Evolutionary conservation across 371 early-diverging fungal species (phyloP).

Genomic region (Apophysomyces trapeziformis): DNA sequence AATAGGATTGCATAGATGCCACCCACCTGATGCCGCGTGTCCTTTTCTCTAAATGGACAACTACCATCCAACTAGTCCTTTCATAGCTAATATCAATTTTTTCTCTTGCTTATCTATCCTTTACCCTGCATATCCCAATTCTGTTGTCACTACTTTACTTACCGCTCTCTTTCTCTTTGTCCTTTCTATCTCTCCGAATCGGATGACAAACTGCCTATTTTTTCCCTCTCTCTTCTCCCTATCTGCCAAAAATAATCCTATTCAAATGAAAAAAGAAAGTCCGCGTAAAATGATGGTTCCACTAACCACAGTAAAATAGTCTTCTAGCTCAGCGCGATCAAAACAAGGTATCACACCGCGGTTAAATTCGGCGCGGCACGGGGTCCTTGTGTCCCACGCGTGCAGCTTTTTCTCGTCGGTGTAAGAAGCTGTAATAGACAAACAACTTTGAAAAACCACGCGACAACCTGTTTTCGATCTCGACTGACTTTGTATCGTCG

Average conservation of each 20-base stretch:
- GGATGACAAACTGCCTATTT: not conserved
- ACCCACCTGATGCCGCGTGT: slow-evolving; percentile 4
- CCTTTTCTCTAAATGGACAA: slow-evolving; percentile 9
- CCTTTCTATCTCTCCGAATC: slow-evolving; percentile 2
- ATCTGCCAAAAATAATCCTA: not conserved
- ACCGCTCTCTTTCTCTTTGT: not conserved
- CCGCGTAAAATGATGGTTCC: not conserved
- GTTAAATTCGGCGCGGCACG: slow-evolving; percentile 11
- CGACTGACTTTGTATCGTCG: slow-evolving; percentile 11
- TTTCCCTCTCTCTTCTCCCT: not conserved
- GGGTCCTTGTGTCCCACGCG: slow-evolving; percentile 6
- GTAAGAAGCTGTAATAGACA: not conserved
- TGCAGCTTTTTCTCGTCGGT: slow-evolving; percentile 1
- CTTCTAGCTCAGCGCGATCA: not conserved
- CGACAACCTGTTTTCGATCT: slow-evolving; percentile 3
- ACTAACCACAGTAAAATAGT: not conserved
- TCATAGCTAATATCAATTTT: not conserved
- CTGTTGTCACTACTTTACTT: not conserved
- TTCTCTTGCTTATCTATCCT: not conserved
- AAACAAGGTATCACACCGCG: not conserved
- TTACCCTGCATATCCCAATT: not conserved
- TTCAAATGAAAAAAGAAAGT: not conserved
- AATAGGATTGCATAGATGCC: not conserved
- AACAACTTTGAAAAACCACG: not conserved
- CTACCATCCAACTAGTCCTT: not conserved